Conservation (phyloP, 805 yeast species). For the Saccharomyces kudriavzevii region DNA sequence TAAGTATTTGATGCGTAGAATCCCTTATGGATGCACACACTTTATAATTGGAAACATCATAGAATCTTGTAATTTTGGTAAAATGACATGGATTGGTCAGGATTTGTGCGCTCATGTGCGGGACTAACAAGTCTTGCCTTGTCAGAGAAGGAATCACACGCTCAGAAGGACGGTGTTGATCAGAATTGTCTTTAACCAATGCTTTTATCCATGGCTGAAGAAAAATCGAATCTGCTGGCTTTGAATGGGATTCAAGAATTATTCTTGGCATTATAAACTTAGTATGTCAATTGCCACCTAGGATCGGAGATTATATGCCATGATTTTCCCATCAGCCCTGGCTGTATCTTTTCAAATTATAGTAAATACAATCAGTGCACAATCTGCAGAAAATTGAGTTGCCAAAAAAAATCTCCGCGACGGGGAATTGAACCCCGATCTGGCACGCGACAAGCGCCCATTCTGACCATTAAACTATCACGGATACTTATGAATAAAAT, state of each 20-base stretch:
- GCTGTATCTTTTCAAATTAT: not conserved
- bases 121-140: conserved; percentile 5
- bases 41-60: conserved; percentile 13
- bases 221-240: conserved; percentile 16
- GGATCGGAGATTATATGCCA: not conserved
- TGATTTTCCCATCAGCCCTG: not conserved
- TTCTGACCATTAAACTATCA: not conserved
- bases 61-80: conserved; percentile 20
- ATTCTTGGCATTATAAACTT: conserved; percentile 15
- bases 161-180: not conserved
- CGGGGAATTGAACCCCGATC: not conserved
- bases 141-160: conserved; percentile 10
- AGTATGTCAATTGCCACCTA: not conserved
- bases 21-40: conserved; percentile 26
- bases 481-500: too few relatives aligned
- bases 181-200: conserved; percentile 1
- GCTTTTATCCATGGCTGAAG: conserved; percentile 20
- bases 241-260: conserved; percentile 9
- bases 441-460: conserved; percentile 1
- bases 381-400: too few relatives aligned
- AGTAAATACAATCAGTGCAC: too few relatives aligned
- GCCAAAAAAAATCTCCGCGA: not conserved
- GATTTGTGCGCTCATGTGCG: conserved; percentile 6
- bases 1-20: conserved; percentile 20
- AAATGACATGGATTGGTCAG: conserved; percentile 14